Evolutionary conservation across 306 rosid genomes (phyloP).

Genomic region (Medicago ruthenica): DNA sequence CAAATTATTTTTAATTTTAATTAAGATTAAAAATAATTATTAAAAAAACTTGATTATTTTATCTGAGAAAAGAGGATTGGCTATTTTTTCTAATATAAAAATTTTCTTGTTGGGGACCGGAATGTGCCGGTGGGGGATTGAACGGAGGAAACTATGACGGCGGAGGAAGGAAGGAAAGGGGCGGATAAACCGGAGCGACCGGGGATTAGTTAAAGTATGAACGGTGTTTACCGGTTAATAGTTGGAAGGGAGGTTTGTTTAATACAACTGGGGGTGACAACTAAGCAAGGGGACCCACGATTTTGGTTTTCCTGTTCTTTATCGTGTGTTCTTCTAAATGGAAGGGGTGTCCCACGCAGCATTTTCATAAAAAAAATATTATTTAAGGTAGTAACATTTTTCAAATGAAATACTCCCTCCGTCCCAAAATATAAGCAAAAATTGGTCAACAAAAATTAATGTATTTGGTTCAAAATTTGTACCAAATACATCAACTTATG

Average conservation of each 20-base stretch:
- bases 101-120: slow-evolving; percentile 41
- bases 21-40: neutral
- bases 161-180: slow-evolving; percentile 38
- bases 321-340: neutral
- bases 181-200: slow-evolving; percentile 54
- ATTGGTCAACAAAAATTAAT: too few relatives aligned
- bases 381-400: too few relatives aligned
- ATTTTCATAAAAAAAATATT: too few relatives aligned
- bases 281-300: slow-evolving; percentile 35
- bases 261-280: neutral
- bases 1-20: slow-evolving; percentile 41
- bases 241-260: slow-evolving; percentile 40
- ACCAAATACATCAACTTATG: too few relatives aligned
- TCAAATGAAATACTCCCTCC: too few relatives aligned
- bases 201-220: slow-evolving; percentile 40
- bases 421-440: too few relatives aligned
- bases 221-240: slow-evolving; percentile 53
- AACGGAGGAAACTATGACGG: slow-evolving; percentile 40
- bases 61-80: slow-evolving; percentile 37
- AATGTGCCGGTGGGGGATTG: slow-evolving; percentile 48
- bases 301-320: slow-evolving; percentile 5
- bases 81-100: too few relatives aligned
- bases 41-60: slow-evolving; percentile 45
- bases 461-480: too few relatives aligned
- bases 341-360: too few relatives aligned